Conservation (phyloP, 208 protist genomes). For the Giardia muris region DNA sequence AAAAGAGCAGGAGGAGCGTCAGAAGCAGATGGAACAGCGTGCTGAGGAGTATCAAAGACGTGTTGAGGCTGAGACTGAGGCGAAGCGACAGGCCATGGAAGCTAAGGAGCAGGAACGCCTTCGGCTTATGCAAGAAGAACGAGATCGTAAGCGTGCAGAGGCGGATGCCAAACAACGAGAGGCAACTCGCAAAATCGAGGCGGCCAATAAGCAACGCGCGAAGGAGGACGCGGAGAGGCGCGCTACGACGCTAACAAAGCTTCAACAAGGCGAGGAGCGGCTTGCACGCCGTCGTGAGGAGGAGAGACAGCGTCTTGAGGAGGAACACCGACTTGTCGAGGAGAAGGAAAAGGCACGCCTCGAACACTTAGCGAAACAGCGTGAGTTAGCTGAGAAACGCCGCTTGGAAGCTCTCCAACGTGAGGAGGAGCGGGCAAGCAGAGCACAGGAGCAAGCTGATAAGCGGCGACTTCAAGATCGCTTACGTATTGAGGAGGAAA, state of each 20-base stretch:
- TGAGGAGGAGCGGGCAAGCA: neutral
- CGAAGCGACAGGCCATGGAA: neutral
- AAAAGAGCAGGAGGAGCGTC: neutral
- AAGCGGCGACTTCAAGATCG: neutral
- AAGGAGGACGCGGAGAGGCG: neutral
- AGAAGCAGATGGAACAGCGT: neutral
- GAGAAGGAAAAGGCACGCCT: constrained; percentile 2
- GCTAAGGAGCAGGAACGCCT: neutral
- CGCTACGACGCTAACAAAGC: neutral
- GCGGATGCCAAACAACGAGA: neutral
- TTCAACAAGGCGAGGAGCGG: constrained; percentile 4
- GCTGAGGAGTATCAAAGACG: neutral
- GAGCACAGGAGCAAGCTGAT: neutral
- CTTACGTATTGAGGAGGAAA: neutral
- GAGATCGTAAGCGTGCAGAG: neutral
- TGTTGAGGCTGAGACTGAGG: neutral
- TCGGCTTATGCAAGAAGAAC: neutral
- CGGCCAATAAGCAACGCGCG: neutral
- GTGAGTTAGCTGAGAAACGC: neutral
- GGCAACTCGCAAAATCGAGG: neutral
- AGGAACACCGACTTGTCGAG: neutral
- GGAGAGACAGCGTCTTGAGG: neutral
- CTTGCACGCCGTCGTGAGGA: neutral
- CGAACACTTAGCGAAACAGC: neutral
- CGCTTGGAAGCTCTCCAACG: neutral